Percentiles rank a stretch among this genome's conserved stretches.
Evolutionary conservation across 345 rosid species (phyloP).

Genomic region (Hypericum androsaemum): DNA sequence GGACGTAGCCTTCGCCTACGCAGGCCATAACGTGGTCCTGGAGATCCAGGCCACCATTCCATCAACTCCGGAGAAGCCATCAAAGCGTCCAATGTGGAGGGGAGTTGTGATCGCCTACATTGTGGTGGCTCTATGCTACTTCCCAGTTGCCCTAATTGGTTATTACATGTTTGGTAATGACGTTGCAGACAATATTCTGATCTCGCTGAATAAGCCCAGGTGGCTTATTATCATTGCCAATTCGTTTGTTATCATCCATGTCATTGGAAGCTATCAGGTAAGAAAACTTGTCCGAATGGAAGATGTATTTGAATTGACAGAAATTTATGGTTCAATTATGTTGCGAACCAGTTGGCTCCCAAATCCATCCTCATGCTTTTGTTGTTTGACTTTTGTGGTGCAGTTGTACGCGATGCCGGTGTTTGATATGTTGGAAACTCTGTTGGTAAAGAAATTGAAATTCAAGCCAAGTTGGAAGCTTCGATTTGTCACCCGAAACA

Average conservation of each 20-base stretch:
- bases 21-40: conserved; percentile 26
- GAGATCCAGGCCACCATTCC: conserved; percentile 29
- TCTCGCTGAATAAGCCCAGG: conserved; percentile 14
- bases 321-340: no score
- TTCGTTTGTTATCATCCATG: conserved; percentile 19
- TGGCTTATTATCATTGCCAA: conserved; percentile 24
- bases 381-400: neutral
- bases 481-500: conserved; percentile 36
- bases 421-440: conserved; percentile 52
- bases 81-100: conserved; percentile 24
- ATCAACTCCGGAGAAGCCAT: conserved; percentile 23
- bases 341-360: neutral
- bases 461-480: conserved; percentile 39
- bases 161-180: conserved; percentile 18
- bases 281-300: neutral
- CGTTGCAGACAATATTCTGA: conserved; percentile 22
- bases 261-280: conserved; percentile 28
- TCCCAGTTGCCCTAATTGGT: conserved; percentile 22
- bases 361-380: neutral
- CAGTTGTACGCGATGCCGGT: conserved; percentile 62
- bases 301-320: neutral
- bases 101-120: conserved; percentile 20
- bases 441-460: conserved; percentile 34
- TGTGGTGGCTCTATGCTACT: conserved; percentile 22
- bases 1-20: conserved; percentile 24